Evolutionary conservation across 2,329 filamentous ascomycete species (phyloP), one percentile per base, ranked within the genome.

Genomic region (Nemania serpens): DNA sequence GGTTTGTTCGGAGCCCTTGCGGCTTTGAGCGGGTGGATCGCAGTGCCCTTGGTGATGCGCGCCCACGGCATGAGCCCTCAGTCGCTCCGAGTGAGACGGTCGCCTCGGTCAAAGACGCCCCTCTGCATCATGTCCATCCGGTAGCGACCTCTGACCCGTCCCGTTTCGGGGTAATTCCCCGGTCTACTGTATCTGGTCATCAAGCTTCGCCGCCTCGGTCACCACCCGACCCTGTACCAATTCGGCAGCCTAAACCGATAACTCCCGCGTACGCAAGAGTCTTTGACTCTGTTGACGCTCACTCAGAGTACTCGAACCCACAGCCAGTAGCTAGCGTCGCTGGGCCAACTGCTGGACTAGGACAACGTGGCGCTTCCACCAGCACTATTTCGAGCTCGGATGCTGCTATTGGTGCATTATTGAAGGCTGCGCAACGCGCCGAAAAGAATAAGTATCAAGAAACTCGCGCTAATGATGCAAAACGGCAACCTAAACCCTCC

Each of bases 211-310:
- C 79, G 2, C 73, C 76, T 20, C 76, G 74, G 17, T 72, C 75
- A 15, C 81, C 84, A 43, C 84, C 88, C 5, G 85, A 79, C 5
- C 81, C 85, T 0, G 82, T 92, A 34, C 87, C 88, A 11, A 81
- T 97, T n/a, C 90, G 95, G 73, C 91, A 96, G 69, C 93, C 93
- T 2, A 89, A 93, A 68, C 93, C 93, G 2, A 84, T 91, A 60
- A 81, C 84, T 2, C 91, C 91, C 0, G 86, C 96, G 2, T 88
- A 88, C 39, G 84, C 84, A 63, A 84, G 84, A 17, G 82, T 93
- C 1, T 91, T 91, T 68, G 82, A 87, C 49, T 77, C 82, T 36
- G 76, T 77, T 29, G 79, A 73, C 20, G 69, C 74, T 52, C 77
- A 76, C 33, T 73, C 69, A 37, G 75, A 69, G 15, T 75, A 77